Evolutionary conservation across 108 stramenopile genomes (phyloP).

Genomic region (Craspedostauros australis): DNA sequence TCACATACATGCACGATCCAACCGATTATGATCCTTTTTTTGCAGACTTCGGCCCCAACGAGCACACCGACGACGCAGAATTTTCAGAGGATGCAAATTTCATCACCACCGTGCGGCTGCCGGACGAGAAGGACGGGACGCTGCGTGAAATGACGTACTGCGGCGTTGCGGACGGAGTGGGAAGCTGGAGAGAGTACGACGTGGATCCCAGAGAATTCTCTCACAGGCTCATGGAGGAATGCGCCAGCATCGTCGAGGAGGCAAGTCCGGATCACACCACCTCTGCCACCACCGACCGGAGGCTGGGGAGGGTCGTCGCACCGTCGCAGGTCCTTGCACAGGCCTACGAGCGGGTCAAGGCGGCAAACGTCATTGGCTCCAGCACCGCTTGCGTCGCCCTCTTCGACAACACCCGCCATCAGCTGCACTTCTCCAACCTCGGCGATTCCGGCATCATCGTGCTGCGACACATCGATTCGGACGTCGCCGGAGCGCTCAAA

Average conservation of each 20-base stretch:
- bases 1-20: no score
- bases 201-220: conserved; percentile 92
- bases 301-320: conserved; percentile 47
- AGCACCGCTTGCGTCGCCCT: conserved; percentile 87
- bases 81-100: conserved; percentile 91
- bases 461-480: conserved; percentile 90
- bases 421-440: conserved; percentile 91
- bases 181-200: conserved; percentile 90
- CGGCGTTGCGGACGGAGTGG: conserved; percentile 96
- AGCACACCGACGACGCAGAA: conserved; percentile 49
- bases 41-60: conserved; percentile 59
- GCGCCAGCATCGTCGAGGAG: conserved; percentile 55
- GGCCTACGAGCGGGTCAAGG: conserved; percentile 75
- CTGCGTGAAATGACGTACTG: conserved; percentile 71
- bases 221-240: conserved; percentile 78
- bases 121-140: conserved; percentile 53
- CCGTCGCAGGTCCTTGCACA: conserved; percentile 64
- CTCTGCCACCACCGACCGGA: conserved; percentile 30
- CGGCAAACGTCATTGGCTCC: conserved; percentile 77
- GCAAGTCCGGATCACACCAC: conserved; percentile 16
- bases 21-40: no score
- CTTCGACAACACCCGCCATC: conserved; percentile 85
- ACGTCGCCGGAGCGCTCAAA: conserved; percentile 83
- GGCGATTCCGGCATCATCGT: conserved; percentile 95
- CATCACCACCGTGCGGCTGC: conserved; percentile 39